Evolutionary conservation across 2,329 filamentous ascomycete genomes (phyloP).

Genomic region (Orbilia brochopaga): DNA sequence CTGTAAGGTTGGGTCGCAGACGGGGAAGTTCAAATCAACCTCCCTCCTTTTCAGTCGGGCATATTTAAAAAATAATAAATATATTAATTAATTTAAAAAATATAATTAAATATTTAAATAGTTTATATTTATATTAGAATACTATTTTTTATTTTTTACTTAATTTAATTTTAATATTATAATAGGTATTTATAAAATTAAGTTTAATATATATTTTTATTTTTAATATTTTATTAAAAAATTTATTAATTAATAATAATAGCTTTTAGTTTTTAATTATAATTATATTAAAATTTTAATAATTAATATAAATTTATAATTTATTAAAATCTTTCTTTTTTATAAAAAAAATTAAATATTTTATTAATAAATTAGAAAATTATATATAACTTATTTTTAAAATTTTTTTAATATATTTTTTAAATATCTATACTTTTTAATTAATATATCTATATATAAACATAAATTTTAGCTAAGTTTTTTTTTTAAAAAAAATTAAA

Average conservation of each 20-base stretch:
- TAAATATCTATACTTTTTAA: too few relatives aligned
- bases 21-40: too few relatives aligned
- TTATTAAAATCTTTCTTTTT: background rate
- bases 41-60: too few relatives aligned
- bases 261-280: conserved; percentile 13
- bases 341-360: background rate
- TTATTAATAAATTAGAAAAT: conserved; percentile 4
- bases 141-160: background rate
- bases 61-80: conserved; percentile 16
- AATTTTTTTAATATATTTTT: background rate
- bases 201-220: conserved; percentile 7
- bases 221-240: conserved; percentile 9
- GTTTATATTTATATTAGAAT: background rate
- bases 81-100: conserved; percentile 36
- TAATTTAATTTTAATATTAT: conserved; percentile 14
- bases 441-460: too few relatives aligned
- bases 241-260: conserved; percentile 11
- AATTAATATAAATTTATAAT: conserved; percentile 3
- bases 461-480: too few relatives aligned
- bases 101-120: conserved; percentile 25
- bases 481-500: too few relatives aligned
- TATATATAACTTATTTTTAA: background rate
- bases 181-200: conserved; percentile 9
- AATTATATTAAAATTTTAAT: conserved; percentile 9
- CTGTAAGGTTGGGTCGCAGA: too few relatives aligned